Conservation (phyloP, 2,329 filamentous ascomycete species). For the Penicillium sp. region DNA sequence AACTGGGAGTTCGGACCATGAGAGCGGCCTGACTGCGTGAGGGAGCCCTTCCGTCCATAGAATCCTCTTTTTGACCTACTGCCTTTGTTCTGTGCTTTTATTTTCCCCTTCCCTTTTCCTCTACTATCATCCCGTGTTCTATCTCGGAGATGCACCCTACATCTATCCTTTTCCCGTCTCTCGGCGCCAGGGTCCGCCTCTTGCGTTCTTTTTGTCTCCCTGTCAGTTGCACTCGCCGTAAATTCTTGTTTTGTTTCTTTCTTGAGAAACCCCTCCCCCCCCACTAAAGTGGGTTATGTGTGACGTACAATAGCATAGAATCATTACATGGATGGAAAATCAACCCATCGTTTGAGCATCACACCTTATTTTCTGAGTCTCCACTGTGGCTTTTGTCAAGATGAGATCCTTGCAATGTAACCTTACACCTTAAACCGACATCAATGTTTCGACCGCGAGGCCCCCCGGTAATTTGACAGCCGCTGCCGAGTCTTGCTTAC, state of each 20-base stretch:
- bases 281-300: conserved; percentile 31
- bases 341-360: conserved; percentile 29
- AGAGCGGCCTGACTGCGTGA: conserved; percentile 41
- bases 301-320: conserved; percentile 37
- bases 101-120: conserved; percentile 19
- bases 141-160: conserved; percentile 13
- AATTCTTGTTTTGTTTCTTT: conserved; percentile 25
- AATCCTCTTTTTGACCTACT: conserved; percentile 24
- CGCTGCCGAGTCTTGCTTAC: conserved; percentile 2
- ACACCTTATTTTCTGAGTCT: not conserved
- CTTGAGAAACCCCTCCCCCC: conserved; percentile 14
- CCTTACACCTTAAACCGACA: not conserved
- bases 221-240: conserved; percentile 31
- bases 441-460: not conserved
- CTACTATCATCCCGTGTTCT: not conserved
- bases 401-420: not conserved
- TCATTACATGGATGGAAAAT: conserved; percentile 32
- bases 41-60: conserved; percentile 33
- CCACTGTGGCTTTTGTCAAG: not conserved
- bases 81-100: conserved; percentile 23
- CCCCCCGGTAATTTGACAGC: conserved; percentile 2
- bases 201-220: conserved; percentile 29
- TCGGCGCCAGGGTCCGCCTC: conserved; percentile 30
- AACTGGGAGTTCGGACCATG: conserved; percentile 40
- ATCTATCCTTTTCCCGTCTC: conserved; percentile 27